Evolutionary conservation across 2,329 filamentous ascomycete genomes (phyloP).

Genomic region (Tolypocladium tropicale): DNA sequence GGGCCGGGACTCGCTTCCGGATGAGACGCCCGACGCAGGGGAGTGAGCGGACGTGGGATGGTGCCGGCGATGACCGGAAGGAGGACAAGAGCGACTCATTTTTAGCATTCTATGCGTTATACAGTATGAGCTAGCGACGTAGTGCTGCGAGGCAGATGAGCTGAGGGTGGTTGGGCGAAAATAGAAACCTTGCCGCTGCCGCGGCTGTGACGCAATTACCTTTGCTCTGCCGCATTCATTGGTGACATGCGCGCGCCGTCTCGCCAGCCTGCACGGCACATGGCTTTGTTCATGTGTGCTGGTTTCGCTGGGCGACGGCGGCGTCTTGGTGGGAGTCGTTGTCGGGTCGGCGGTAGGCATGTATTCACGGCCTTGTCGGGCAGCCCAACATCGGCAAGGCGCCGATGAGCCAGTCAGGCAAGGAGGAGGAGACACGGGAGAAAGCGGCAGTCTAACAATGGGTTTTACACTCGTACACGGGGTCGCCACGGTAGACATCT

Average conservation of each 20-base stretch:
- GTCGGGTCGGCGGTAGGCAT: neutral
- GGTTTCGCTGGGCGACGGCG: neutral
- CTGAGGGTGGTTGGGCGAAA: neutral
- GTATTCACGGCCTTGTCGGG: neutral
- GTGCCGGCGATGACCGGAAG: no score
- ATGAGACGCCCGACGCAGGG: neutral
- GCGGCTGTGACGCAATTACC: neutral
- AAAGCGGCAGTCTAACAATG: slow-evolving; percentile 8
- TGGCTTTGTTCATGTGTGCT: neutral
- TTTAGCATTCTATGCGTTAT: neutral
- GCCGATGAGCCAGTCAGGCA: neutral
- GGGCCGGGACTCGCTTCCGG: neutral
- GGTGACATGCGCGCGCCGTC: neutral
- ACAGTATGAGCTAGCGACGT: neutral
- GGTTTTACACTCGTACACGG: slow-evolving; percentile 29
- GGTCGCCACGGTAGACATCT: neutral
- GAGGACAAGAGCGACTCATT: neutral
- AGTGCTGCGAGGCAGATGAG: neutral
- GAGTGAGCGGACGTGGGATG: neutral
- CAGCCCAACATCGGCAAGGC: neutral
- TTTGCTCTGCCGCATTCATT: neutral
- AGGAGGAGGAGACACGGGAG: neutral
- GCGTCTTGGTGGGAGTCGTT: neutral
- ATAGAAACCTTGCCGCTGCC: neutral
- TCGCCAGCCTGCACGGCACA: neutral